Percentiles rank a stretch among this genome's conserved stretches.
Conservation (phyloP, 2,329 filamentous ascomycete genomes). For the Tolypocladium tropicale region DNA sequence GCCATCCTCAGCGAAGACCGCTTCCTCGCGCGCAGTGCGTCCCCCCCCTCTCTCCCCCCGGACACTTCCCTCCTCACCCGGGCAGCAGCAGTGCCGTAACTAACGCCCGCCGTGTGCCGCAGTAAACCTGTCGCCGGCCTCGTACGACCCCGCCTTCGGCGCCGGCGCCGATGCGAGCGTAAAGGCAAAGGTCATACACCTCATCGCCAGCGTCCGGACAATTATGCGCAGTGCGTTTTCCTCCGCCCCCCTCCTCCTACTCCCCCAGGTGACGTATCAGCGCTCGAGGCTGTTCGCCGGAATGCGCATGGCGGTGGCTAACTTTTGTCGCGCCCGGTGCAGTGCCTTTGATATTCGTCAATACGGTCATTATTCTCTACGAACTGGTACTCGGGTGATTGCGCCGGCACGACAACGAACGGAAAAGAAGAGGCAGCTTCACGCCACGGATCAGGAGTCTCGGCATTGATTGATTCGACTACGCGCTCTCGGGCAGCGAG, state of each 20-base stretch:
- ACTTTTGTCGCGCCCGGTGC: background rate
- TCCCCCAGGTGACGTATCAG: background rate
- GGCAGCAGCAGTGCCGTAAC: background rate
- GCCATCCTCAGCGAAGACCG: slow-evolving; percentile 91
- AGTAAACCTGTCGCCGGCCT: slow-evolving; percentile 66
- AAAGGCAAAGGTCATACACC: slow-evolving; percentile 77
- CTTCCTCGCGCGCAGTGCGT: slow-evolving; percentile 62
- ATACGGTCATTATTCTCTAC: slow-evolving; percentile 74
- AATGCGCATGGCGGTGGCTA: background rate
- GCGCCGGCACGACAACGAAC: background rate
- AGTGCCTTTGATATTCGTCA: slow-evolving; percentile 81
- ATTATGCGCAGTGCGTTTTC: slow-evolving; percentile 69
- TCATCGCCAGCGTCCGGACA: slow-evolving; percentile 83
- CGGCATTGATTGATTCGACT: background rate
- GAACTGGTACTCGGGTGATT: slow-evolving; percentile 63
- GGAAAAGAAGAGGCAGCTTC: background rate
- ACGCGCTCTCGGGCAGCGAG: background rate
- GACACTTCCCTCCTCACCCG: background rate
- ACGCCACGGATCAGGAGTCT: background rate
- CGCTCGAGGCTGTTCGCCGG: background rate
- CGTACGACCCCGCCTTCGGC: slow-evolving; percentile 71
- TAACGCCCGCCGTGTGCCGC: slow-evolving; percentile 5
- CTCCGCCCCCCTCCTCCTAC: background rate
- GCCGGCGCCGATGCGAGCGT: slow-evolving; percentile 62
- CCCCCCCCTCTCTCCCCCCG: background rate